Percentiles rank a stretch among this genome's conserved stretches.
Evolutionary conservation across 257 asterid species (phyloP).

Genomic region (Solanum lycopersicoides): DNA sequence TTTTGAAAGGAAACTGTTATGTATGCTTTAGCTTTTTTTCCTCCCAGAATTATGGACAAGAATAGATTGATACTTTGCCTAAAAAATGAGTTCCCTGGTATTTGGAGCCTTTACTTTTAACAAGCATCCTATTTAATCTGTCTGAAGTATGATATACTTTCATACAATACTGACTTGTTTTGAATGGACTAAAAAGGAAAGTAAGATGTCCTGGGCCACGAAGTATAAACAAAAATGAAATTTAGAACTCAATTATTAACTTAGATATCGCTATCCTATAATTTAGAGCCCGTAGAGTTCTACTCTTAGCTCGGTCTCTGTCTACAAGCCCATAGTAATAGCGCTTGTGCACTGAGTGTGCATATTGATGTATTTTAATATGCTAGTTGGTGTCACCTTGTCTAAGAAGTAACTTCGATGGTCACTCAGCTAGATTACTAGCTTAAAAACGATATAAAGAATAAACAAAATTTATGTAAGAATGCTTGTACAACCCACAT

Average conservation of each 20-base stretch:
- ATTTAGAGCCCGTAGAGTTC: too few relatives aligned
- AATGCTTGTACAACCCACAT: neutral
- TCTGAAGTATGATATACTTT: neutral
- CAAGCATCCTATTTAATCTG: neutral
- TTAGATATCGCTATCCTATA: neutral
- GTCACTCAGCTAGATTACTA: neutral
- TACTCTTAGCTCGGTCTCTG: neutral
- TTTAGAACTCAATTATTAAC: neutral
- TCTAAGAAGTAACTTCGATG: neutral
- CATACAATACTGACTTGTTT: rapidly evolving
- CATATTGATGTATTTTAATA: neutral
- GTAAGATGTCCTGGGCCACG: neutral
- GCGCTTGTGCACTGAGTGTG: neutral
- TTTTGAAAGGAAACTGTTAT: neutral
- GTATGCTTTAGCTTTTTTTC: neutral
- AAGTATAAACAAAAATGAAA: neutral
- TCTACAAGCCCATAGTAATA: neutral
- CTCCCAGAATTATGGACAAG: neutral
- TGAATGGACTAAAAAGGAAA: neutral
- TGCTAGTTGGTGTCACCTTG: neutral
- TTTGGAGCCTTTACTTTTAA: neutral
- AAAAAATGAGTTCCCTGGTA: neutral
- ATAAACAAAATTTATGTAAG: neutral
- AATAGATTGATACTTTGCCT: neutral
- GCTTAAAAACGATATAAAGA: neutral